Percentiles rank a stretch among this genome's conserved stretches.
Conservation (phyloP, 805 yeast genomes). For the Yamadazyma philogaea region DNA sequence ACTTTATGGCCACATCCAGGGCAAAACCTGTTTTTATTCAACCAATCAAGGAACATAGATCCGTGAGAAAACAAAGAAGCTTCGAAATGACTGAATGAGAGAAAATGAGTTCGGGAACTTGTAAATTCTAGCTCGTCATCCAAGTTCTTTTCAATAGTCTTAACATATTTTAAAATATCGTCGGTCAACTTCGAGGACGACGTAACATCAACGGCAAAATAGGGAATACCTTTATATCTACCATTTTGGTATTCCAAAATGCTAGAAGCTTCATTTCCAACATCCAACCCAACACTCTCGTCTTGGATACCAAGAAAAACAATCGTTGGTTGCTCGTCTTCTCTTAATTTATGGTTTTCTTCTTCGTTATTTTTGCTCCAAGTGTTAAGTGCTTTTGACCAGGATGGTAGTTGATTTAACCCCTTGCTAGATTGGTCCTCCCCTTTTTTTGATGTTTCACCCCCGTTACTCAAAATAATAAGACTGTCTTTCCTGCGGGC, state of each 20-base stretch:
- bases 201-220: slow-evolving; percentile 59
- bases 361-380: slow-evolving; percentile 33
- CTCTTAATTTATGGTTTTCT: slow-evolving; percentile 41
- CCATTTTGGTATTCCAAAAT: slow-evolving; percentile 34
- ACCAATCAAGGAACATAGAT: slow-evolving; percentile 83
- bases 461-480: slow-evolving; percentile 36
- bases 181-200: slow-evolving; percentile 39
- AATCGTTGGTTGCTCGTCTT: slow-evolving; percentile 32
- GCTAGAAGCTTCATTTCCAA: slow-evolving; percentile 14
- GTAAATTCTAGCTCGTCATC: slow-evolving; percentile 25
- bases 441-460: slow-evolving; percentile 24
- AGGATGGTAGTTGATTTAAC: slow-evolving; percentile 16
- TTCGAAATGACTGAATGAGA: slow-evolving; percentile 39
- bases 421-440: slow-evolving; percentile 19
- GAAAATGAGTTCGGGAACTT: slow-evolving; percentile 34
- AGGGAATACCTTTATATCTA: slow-evolving; percentile 58
- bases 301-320: slow-evolving; percentile 47
- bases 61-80: slow-evolving; percentile 78
- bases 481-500: slow-evolving; percentile 26
- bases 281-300: slow-evolving; percentile 41
- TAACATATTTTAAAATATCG: slow-evolving; percentile 26
- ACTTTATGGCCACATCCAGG: slow-evolving; percentile 79
- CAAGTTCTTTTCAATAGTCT: slow-evolving; percentile 8
- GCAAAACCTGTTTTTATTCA: slow-evolving; percentile 67
- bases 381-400: slow-evolving; percentile 15